Evolutionary conservation across 345 rosid genomes (phyloP).

Genomic region (Mangifera indica): DNA sequence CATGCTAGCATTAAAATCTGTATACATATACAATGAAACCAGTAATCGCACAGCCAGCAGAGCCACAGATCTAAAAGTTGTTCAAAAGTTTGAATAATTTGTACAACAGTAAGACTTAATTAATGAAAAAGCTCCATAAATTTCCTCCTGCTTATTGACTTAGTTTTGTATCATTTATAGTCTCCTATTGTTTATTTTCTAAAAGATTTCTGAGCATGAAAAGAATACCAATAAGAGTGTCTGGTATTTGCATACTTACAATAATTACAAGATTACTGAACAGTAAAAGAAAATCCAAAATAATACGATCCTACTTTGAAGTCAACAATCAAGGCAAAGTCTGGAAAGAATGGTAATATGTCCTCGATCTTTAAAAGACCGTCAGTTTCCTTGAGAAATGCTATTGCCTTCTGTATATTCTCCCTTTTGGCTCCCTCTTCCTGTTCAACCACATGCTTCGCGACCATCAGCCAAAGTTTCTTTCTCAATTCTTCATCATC

Average conservation of each 20-base stretch:
- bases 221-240: not conserved
- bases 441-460: slow-evolving; percentile 92
- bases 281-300: not conserved
- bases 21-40: too few relatives aligned
- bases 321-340: slow-evolving; percentile 98
- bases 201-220: not conserved
- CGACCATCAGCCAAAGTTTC: slow-evolving; percentile 98
- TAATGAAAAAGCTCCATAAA: too few relatives aligned
- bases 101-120: too few relatives aligned
- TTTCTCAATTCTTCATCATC: slow-evolving; percentile 98
- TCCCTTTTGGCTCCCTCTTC: slow-evolving; percentile 96
- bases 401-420: slow-evolving; percentile 95
- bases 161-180: too few relatives aligned
- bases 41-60: too few relatives aligned
- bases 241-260: not conserved
- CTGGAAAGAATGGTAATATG: slow-evolving; percentile 97
- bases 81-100: too few relatives aligned
- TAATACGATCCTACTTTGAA: slow-evolving; percentile 63
- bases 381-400: slow-evolving; percentile 97
- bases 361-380: slow-evolving; percentile 97
- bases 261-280: not conserved
- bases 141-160: too few relatives aligned
- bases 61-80: too few relatives aligned
- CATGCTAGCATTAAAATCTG: too few relatives aligned
- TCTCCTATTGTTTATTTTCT: too few relatives aligned